phyloP scores from a whole-genome alignment of 768 basidiomycete genomes.

The Collybia nuda region DNA sequence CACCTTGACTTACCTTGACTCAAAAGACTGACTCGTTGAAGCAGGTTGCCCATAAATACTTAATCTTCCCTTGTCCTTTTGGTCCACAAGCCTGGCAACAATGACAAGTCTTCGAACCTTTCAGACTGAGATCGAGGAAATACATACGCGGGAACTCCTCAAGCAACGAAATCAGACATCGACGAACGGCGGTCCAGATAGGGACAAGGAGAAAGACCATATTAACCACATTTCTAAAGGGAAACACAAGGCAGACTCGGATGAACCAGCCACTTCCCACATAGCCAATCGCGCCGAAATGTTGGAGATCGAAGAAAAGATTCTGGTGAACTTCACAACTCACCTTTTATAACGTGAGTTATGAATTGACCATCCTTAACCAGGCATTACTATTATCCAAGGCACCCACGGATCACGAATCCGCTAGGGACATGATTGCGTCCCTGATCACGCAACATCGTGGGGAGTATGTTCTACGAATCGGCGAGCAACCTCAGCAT shows the following conservation, averaged over 20 bases:
- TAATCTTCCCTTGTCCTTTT: constrained; percentile 2
- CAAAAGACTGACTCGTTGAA: not conserved
- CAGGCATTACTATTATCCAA: constrained; percentile 49
- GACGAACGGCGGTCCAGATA: constrained; percentile 17
- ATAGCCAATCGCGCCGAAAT: constrained; percentile 22
- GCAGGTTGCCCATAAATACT: constrained; percentile 1
- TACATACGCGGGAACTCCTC: constrained; percentile 63
- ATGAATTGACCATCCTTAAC: constrained; percentile 4
- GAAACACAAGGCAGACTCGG: constrained; percentile 39
- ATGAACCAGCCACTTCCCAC: constrained; percentile 6
- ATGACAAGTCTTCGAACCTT: constrained; percentile 62
- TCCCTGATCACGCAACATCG: constrained; percentile 62
- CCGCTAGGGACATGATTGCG: constrained; percentile 65
- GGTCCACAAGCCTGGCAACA: constrained; percentile 4
- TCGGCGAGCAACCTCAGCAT: constrained; percentile 68
- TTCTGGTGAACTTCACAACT: constrained; percentile 40
- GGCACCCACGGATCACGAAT: constrained; percentile 41
- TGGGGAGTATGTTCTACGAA: constrained; percentile 75
- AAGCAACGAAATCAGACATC: constrained; percentile 53
- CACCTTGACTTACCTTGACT: not conserved
- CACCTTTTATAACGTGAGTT: constrained; percentile 1
- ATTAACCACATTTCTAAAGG: constrained; percentile 31
- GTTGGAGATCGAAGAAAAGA: constrained; percentile 52
- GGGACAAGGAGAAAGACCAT: constrained; percentile 31
- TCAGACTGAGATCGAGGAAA: constrained; percentile 78